Conservation (phyloP, 129 eudicot genomes). For the Flaveria linearis region DNA sequence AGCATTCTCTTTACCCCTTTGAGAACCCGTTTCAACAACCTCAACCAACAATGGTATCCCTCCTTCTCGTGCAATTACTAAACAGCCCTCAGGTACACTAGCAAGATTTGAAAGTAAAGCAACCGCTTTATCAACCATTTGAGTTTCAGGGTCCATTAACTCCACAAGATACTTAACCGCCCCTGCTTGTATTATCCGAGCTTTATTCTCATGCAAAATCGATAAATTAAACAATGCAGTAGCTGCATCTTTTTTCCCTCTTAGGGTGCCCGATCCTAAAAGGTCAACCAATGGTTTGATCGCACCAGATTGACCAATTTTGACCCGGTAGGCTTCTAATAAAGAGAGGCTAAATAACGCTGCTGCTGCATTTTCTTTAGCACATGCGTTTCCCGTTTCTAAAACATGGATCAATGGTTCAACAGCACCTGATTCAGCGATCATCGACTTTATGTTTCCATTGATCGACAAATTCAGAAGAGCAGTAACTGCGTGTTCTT, state of each 20-base stretch:
- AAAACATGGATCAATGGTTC: constrained; percentile 85
- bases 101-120: constrained; percentile 84
- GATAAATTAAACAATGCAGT: constrained; percentile 89
- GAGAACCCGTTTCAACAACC: constrained; percentile 81
- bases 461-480: constrained; percentile 75
- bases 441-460: constrained; percentile 62
- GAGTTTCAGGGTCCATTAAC: constrained; percentile 63
- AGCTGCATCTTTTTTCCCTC: constrained; percentile 97
- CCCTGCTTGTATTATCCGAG: constrained; percentile 87
- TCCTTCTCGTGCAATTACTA: constrained; percentile 69
- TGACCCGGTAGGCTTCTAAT: constrained; percentile 73
- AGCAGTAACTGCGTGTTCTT: constrained; percentile 94
- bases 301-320: constrained; percentile 89
- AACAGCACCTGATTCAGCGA: constrained; percentile 69
- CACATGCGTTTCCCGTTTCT: constrained; percentile 62
- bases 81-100: constrained; percentile 68
- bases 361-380: constrained; percentile 93
- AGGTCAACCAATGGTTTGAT: constrained; percentile 78
- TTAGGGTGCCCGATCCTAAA: constrained; percentile 57
- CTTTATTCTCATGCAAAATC: constrained; percentile 89
- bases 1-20: constrained; percentile 89
- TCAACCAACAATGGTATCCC: constrained; percentile 86
- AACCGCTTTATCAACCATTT: constrained; percentile 86
- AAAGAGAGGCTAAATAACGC: constrained; percentile 79
- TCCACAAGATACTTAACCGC: constrained; percentile 71